Evolutionary conservation across 148 eudicot genomes (phyloP).

Genomic region (Agrostemma githago): DNA sequence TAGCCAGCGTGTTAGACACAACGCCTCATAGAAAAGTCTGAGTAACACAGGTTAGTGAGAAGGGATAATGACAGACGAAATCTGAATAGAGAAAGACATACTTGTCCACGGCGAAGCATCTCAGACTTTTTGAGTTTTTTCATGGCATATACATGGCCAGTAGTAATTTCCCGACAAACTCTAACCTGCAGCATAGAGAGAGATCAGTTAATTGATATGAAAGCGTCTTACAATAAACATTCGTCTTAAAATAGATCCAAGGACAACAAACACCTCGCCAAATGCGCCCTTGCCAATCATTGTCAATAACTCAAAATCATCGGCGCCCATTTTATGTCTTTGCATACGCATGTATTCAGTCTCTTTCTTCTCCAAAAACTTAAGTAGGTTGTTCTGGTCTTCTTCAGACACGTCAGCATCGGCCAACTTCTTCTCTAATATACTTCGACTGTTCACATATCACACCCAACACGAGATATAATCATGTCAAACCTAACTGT

Average conservation of each 20-base stretch:
- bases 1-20: too few species aligned
- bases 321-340: conserved; percentile 96
- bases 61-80: conserved; percentile 7
- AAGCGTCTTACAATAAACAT: neutral
- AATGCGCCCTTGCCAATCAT: conserved; percentile 99
- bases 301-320: conserved; percentile 88
- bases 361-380: conserved; percentile 91
- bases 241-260: neutral
- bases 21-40: too few species aligned
- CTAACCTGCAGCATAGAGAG: conserved; percentile 55
- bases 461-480: conserved; percentile 3
- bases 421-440: conserved; percentile 76
- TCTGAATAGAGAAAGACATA: conserved; percentile 28
- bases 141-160: conserved; percentile 87
- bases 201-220: conserved; percentile 8
- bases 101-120: conserved; percentile 99
- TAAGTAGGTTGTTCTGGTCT: conserved; percentile 82
- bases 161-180: conserved; percentile 81
- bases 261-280: conserved; percentile 69
- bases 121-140: conserved; percentile 93
- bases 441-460: conserved; percentile 53
- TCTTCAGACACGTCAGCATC: conserved; percentile 97
- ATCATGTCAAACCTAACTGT: conserved; percentile 6
- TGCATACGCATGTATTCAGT: conserved; percentile 97
- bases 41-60: too few species aligned